These are phyloP conservation scores for Acanthamoeba divionensis DNA, from an alignment of 208 protist species.

Conservation along the genomic window DNA sequence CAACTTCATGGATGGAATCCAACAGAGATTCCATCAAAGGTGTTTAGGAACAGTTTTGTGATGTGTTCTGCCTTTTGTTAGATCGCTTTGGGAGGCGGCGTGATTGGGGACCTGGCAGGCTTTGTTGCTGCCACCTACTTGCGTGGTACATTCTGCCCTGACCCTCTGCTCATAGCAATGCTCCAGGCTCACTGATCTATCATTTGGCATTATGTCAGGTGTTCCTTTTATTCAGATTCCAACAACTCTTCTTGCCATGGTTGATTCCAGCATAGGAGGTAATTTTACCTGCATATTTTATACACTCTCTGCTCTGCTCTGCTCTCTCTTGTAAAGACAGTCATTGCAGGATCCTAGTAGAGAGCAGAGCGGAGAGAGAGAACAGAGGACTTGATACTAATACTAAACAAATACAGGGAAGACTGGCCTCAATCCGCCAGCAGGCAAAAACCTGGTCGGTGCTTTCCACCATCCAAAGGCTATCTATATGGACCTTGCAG, in stretches of 20 bases:
- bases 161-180: background rate
- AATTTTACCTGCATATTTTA: background rate
- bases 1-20: background rate
- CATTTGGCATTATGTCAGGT: slow-evolving; percentile 3
- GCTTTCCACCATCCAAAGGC: slow-evolving; percentile 84
- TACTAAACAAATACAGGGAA: slow-evolving; percentile 71
- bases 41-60: background rate
- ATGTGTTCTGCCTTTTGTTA: background rate
- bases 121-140: slow-evolving; percentile 85
- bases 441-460: slow-evolving; percentile 87
- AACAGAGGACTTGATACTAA: too few species aligned
- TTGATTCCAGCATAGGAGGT: slow-evolving; percentile 81
- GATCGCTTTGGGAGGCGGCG: slow-evolving; percentile 81
- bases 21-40: too few species aligned
- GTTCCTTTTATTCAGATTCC: slow-evolving; percentile 75
- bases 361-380: background rate
- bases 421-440: slow-evolving; percentile 78
- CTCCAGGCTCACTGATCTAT: background rate
- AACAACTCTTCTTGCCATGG: slow-evolving; percentile 85
- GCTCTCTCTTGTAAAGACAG: too few species aligned
- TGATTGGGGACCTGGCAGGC: slow-evolving; percentile 82
- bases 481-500: slow-evolving; percentile 73
- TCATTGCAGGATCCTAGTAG: too few species aligned
- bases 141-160: slow-evolving; percentile 64
- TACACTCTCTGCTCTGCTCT: background rate